Evolutionary conservation across 2,329 filamentous ascomycete species (phyloP), one percentile per base, ranked within the genome.

Genomic region (Taxawa tesnikishii): DNA sequence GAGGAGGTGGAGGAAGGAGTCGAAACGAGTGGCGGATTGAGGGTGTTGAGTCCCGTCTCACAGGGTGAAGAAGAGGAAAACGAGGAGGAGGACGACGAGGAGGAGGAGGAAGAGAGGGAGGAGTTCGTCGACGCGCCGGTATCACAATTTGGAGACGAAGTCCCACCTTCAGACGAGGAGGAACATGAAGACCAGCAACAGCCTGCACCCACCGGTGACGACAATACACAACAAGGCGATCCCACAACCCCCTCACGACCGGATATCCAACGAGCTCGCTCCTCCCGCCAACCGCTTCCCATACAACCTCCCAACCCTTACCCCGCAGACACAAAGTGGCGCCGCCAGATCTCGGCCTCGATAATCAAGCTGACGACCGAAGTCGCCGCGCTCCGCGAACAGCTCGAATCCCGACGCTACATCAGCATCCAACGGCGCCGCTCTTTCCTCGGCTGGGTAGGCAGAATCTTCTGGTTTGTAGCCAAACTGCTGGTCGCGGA

Each of bases 311-410:
- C 26, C 31, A 31, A 31, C 34, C 36, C 36, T 30, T 47, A 43
- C 33, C 43, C 16, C 41, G 46, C 44, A 15, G 63, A 68, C 43
- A 56, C 60, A 38, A 75, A 73, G 47, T 94, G 85, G 83, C 77
- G 81, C 31, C 76, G 73, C 38, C 77, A 81, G 45, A 79, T 96
- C 39, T 88, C 96, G 59, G 72, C 77, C 26, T 83, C 84, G 14
- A 67, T 96, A 35, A 83, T 88, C 34, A 83, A 85, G 45, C 76
- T 96, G 60, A 93, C 87, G 4, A 81, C 85, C 11, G 90, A 98
- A 58, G 75, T 98, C 18, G 87, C 90, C 1, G 90, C 90, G 1
- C 59, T 96, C 39, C 73, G 90, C 21, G 90, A 98, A 57, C 87
- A 96, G 51, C 79, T 96, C 43, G 79, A 84, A 33, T 71, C 75